Evolutionary conservation across 176 grass and related monocot species (phyloP).

Genomic region (Oryza meyeriana): DNA sequence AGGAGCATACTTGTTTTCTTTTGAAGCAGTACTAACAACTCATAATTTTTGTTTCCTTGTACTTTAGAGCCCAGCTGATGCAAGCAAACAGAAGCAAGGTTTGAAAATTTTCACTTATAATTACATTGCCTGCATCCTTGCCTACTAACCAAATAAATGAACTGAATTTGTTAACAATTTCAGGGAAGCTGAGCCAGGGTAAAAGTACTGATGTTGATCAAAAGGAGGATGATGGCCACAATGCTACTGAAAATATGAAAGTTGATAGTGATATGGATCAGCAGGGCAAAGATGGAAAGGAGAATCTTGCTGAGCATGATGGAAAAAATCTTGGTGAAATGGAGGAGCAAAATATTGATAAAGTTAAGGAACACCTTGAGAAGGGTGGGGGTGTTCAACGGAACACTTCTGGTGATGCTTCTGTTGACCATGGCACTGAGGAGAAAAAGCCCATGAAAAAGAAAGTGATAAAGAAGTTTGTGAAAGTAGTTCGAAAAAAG

Average conservation of each 20-base stretch:
- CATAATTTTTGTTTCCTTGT: conserved; percentile 4
- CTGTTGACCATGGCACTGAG: conserved; percentile 36
- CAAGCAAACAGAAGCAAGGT: conserved; percentile 62
- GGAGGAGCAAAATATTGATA: conserved; percentile 34
- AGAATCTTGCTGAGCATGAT: conserved; percentile 16
- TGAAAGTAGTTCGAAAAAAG: conserved; percentile 72
- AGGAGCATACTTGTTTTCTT: neutral
- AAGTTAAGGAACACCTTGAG: conserved; percentile 34
- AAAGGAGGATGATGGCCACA: conserved; percentile 26
- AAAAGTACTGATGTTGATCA: conserved; percentile 25
- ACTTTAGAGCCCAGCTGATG: conserved; percentile 57
- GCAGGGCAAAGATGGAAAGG: conserved; percentile 32
- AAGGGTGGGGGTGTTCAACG: conserved; percentile 27
- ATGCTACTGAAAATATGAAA: conserved; percentile 37
- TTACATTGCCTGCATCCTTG: neutral
- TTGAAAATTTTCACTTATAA: conserved; percentile 14
- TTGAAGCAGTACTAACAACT: neutral
- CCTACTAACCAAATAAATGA: conserved; percentile 3
- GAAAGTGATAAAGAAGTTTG: conserved; percentile 89
- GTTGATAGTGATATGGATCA: conserved; percentile 25
- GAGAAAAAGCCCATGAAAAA: conserved; percentile 73
- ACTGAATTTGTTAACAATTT: conserved; percentile 14
- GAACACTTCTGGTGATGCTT: conserved; percentile 25
- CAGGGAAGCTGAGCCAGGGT: conserved; percentile 30
- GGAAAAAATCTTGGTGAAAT: conserved; percentile 30